Conservation (phyloP, 257 asterid genomes). For the Solanum appendiculatum region DNA sequence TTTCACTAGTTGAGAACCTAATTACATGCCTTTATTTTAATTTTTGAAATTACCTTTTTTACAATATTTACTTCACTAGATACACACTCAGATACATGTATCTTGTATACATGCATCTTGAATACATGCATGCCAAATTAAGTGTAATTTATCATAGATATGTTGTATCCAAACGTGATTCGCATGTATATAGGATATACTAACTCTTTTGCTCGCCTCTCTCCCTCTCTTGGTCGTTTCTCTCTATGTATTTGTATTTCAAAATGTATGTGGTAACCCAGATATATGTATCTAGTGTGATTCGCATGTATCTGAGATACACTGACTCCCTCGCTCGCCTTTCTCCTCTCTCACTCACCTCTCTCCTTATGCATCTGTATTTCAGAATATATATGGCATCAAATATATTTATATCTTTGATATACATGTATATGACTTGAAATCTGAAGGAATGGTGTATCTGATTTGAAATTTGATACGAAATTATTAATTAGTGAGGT, state of each 20-base stretch:
- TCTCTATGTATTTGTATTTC: background rate
- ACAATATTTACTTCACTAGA: background rate
- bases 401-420: background rate
- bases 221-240: background rate
- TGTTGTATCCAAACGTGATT: background rate
- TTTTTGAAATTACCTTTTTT: too few species aligned
- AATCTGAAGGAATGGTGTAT: too few species aligned
- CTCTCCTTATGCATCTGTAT: background rate
- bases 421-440: too few species aligned
- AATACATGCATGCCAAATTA: too few species aligned
- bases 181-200: background rate
- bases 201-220: background rate
- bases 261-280: background rate
- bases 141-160: background rate
- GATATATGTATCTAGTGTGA: background rate
- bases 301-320: background rate
- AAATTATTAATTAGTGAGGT: background rate
- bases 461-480: too few species aligned
- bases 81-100: too few species aligned
- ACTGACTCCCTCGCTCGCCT: background rate
- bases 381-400: too few species aligned
- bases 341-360: background rate
- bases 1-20: background rate
- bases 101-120: too few species aligned
- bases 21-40: too few species aligned